Evolutionary conservation across 192 early-diverging fungal species (phyloP), one percentile per base, ranked within the genome.

Genomic region (Linnemannia schmuckeri): DNA sequence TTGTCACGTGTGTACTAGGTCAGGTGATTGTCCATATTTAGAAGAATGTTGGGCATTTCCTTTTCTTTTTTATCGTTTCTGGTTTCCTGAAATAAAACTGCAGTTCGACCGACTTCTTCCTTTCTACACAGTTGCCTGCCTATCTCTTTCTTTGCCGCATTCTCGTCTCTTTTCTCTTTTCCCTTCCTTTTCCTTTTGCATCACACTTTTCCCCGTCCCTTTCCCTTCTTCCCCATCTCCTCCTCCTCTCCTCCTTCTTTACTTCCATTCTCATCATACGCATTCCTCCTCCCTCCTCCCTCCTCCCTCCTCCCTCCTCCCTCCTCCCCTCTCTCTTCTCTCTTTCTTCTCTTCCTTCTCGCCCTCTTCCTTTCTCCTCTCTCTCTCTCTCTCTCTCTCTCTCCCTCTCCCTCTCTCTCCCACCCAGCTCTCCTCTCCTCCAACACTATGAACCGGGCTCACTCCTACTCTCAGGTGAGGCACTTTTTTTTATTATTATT

Each of bases 391-490:
- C 33, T 8, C n/a, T 35, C 40, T 41, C 20, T 5, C 41, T 27
- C 70, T 20, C 37, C 13, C 8, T 42, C 37, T 40, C n/a, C 0
- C 22, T 40, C 33, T 17, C 37, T 1, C 68, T 22, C 41, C 12
- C 77, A 40, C 55, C 6, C 22, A 35, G 10, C n/a, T 24, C 33
- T 8, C 7, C 46, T 57, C 74, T 22, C 30, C 27, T 20, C 54
- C 27, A 52, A 3, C 66, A 76, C 55, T 37, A 83, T 83, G 82
- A 72, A 70, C 72, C 70, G 82, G 82, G 82, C 82, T 83, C 82
- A 83, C 44, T 74, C 82, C 0, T 83, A 83, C 33, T 71, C 82
- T 78, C 82, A 83, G 82, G 82, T 83, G 76, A 83, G 82, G 37
- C 41, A 18, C 44, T 52, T 37, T 44, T 74, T 74, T n/a, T 13